Evolutionary conservation across 108 stramenopile species (phyloP).

Genomic region (Aureococcus anophagefferens): DNA sequence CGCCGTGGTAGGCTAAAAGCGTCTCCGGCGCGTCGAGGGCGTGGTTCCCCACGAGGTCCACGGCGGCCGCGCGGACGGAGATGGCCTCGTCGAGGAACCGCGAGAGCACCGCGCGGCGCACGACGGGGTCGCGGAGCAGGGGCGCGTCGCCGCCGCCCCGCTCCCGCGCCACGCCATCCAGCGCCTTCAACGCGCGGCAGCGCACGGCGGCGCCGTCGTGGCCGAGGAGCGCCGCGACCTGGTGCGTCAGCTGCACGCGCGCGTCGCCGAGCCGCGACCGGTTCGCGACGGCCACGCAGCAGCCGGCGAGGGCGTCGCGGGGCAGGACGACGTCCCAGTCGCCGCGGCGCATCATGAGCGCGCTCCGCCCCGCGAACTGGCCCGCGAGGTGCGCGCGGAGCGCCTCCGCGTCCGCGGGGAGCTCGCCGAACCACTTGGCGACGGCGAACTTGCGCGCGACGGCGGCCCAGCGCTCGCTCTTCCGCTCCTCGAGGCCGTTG

Average conservation of each 20-base stretch:
- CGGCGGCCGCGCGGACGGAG: constrained; percentile 27
- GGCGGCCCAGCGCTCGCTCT: background rate
- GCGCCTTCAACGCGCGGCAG: background rate
- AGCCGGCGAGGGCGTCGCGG: background rate
- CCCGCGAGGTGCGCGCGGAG: background rate
- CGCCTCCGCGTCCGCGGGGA: background rate
- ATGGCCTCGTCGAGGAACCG: constrained; percentile 24
- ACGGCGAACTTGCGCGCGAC: background rate
- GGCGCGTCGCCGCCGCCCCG: background rate
- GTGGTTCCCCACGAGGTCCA: constrained; percentile 29
- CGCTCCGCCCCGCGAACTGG: background rate
- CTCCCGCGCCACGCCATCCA: background rate
- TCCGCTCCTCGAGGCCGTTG: background rate
- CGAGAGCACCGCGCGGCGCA: constrained; percentile 1
- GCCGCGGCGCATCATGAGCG: background rate
- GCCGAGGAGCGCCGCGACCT: background rate
- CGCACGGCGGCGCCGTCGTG: background rate
- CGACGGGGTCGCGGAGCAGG: constrained; percentile 4
- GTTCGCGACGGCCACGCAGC: background rate
- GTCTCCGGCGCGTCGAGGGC: constrained; percentile 2
- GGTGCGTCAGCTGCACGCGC: background rate
- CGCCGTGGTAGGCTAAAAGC: constrained; percentile 18
- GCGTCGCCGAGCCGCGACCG: no score
- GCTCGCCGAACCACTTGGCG: background rate
- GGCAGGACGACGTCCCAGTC: background rate